Evolutionary conservation across 169 alveolate species (phyloP), one percentile per base, ranked within the genome.

Genomic region (Cryptosporidium sp.): DNA sequence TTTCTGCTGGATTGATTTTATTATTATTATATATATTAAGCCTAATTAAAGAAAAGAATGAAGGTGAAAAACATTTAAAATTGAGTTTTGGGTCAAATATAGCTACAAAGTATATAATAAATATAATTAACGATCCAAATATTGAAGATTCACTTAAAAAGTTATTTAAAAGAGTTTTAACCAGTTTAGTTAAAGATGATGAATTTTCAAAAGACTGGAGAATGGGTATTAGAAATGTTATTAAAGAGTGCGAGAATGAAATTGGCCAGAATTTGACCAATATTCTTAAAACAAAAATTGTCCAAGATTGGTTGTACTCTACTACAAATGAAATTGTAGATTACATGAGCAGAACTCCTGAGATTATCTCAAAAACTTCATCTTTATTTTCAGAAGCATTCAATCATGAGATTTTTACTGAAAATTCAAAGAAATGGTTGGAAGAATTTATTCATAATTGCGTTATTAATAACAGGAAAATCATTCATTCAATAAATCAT

Each of bases 291-390:
- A 80, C 80, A 26, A 65, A 80, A 65, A 41, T 59, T 7, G 74
- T 80, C 43, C 89, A 80, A 45, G 75, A 80, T 12, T 80, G 89
- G 89, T 29, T 80, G 41, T 80, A 80, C n/a, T 62, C 80, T 59
- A 80, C 89, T 18, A 52, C 62, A 10, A 65, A 80, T 65, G 89
- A 80, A 23, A 59, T 80, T 29, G 68, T 80, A 14, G 89, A 80
- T 62, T 80, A 80, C 26, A 61, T 80, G 50, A 80, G 69, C 18
- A 80, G n/a, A 80, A 23, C 89, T 21, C 73, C 75, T 18, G 89
- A 80, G 9, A 65, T 80, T 43, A 67, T 65, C 26, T 59, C 73
- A 31, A 80, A 80, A 80, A 80, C 75, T n/a, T 59, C 89, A n/a
- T 26, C 51, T 37, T 41, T 80, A 7, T 65, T 80, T 80, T 80